Evolutionary conservation across 2,329 filamentous ascomycete genomes (phyloP).

Genomic region (Pyrenochaeta sp.): DNA sequence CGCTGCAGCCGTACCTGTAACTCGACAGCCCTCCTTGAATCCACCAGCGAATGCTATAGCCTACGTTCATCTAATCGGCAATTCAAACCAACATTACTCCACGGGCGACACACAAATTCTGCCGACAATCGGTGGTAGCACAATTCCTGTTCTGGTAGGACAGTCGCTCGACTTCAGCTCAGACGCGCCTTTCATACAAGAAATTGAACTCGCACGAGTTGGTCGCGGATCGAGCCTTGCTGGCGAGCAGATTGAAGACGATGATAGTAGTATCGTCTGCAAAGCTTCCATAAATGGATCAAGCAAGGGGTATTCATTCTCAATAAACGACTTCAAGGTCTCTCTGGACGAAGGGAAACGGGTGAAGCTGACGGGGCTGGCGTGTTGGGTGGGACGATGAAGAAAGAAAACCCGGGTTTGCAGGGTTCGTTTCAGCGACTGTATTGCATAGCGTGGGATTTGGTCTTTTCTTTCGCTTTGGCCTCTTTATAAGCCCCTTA

Average conservation of each 20-base stretch:
- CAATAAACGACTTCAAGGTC: conserved; percentile 12
- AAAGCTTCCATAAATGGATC: conserved; percentile 13
- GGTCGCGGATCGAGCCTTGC: conserved; percentile 8
- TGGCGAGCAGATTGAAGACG: conserved; percentile 10
- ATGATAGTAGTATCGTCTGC: conserved; percentile 19
- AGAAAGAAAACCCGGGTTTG: not conserved
- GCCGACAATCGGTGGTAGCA: conserved; percentile 10
- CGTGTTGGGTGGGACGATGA: conserved; percentile 4
- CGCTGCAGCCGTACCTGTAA: conserved; percentile 9
- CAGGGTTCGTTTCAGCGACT: too few species aligned
- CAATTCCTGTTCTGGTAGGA: conserved; percentile 24
- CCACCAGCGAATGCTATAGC: conserved; percentile 1
- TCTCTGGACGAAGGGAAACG: conserved; percentile 14
- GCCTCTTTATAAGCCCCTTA: not conserved
- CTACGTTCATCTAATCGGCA: conserved; percentile 14
- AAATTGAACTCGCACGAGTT: conserved; percentile 18
- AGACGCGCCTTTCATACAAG: conserved; percentile 22
- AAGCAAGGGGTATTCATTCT: conserved; percentile 13
- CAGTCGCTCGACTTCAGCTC: conserved; percentile 24
- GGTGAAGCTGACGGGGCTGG: conserved; percentile 22
- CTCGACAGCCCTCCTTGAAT: not conserved
- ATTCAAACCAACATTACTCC: conserved; percentile 15
- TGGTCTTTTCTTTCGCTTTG: not conserved
- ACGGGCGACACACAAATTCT: conserved; percentile 10
- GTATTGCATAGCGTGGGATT: conserved; percentile 11